Evolutionary conservation across 192 early-diverging fungal genomes (phyloP).

Genomic region (Helicostylum pulchrum): DNA sequence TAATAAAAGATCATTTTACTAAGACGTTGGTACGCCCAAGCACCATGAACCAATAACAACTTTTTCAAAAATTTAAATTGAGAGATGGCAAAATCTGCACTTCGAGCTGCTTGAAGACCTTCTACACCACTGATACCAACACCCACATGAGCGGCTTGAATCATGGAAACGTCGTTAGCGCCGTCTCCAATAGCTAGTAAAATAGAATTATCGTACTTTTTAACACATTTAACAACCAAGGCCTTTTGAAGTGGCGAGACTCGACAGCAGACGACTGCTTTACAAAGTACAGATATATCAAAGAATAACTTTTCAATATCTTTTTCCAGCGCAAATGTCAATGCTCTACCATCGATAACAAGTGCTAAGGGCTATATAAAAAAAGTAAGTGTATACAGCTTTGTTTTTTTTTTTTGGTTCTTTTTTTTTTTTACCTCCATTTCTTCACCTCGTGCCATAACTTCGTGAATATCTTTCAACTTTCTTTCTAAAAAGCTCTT

Average conservation of each 20-base stretch:
- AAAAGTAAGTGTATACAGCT: neutral
- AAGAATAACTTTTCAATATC: slow-evolving; percentile 80
- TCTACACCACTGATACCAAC: slow-evolving; percentile 96
- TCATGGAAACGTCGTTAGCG: slow-evolving; percentile 98
- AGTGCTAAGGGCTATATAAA: slow-evolving; percentile 67
- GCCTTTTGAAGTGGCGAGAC: slow-evolving; percentile 98
- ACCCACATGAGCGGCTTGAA: slow-evolving; percentile 97
- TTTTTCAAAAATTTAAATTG: slow-evolving; percentile 95
- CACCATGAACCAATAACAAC: slow-evolving; percentile 92
- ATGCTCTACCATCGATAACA: slow-evolving; percentile 90
- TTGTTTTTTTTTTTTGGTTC: neutral
- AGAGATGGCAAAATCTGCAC: slow-evolving; percentile 95
- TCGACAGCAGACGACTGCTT: slow-evolving; percentile 95
- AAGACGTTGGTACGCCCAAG: slow-evolving; percentile 94
- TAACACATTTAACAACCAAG: slow-evolving; percentile 96
- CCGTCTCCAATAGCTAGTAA: slow-evolving; percentile 97
- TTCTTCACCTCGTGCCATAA: slow-evolving; percentile 42
- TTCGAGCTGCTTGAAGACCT: slow-evolving; percentile 93
- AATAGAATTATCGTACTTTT: slow-evolving; percentile 82
- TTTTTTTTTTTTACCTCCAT: slow-evolving; percentile 32
- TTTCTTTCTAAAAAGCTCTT: slow-evolving; percentile 90
- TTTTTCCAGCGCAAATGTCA: slow-evolving; percentile 91
- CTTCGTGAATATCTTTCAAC: slow-evolving; percentile 72
- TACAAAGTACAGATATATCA: slow-evolving; percentile 88
- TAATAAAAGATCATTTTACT: slow-evolving; percentile 96